Base-by-base conservation (phyloP, 768 basidiomycete genomes). In the Hygrophorus russula region DNA sequence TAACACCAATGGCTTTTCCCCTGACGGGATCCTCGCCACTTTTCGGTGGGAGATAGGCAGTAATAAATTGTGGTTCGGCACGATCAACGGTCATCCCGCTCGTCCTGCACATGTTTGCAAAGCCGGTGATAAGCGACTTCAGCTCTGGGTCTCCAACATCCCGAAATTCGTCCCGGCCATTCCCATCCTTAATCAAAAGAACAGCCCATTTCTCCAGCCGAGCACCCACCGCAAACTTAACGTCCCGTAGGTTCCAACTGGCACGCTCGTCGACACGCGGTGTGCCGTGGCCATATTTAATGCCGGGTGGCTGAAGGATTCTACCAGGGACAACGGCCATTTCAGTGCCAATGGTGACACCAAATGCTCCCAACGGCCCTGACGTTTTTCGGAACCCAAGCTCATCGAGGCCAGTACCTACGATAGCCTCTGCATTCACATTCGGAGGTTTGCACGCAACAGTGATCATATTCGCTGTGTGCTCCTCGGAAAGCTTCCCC, bases 301-400 rank as follows among this genome's bases (percentile, higher is more conserved):
- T 62, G 3, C 53, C 58, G 0, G 87, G 88, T 1, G 76, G 55
- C 0, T 71, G 66, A 1, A 90, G 73, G 35, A 82, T 73, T 30
- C 87, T 75, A 3, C 69, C 81, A 2, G 86, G 87, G 6, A 85
- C 67, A 14, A 78, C 69, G 1, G 78, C 62, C 86, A 90, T 89
- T 40, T 79, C 58, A 5, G 49, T 54, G 14, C 68, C 68, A 44
- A 91, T 68, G 34, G 60, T 59, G 33, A 89, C 58, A 0, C 76
- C 78, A 56, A 91, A 89, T n/a, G 67, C 67, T 2, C 57, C 46
- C 7, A 86, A 59, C 20, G 69, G 56, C 24, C 58, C 51, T 4
- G 67, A 50, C 36, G 65, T 53, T 9, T 65, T 53, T 12, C 64
- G 53, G 49, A 80, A 71, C 1, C 85, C 88, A 2, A 91, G 69